Evolutionary conservation across 2,329 filamentous ascomycete genomes (phyloP).

Genomic region (Ascochyta fabae): DNA sequence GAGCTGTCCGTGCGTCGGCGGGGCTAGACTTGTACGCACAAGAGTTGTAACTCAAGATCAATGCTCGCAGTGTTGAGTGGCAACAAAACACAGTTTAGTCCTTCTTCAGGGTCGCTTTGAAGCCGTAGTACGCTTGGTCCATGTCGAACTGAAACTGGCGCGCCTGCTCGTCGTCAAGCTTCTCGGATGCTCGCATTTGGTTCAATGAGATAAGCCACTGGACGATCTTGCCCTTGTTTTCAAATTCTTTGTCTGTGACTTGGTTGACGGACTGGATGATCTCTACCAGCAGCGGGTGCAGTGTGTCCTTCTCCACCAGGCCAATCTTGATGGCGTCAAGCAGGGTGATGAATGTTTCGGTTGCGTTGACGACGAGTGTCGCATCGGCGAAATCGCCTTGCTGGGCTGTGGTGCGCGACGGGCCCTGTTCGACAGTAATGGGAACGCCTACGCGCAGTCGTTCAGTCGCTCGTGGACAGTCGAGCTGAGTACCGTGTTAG

Average conservation of each 20-base stretch:
- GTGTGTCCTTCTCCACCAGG: constrained; percentile 89
- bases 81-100: constrained; percentile 25
- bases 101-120: constrained; percentile 74
- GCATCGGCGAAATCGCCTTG: constrained; percentile 57
- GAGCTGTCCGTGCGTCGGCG: constrained; percentile 27
- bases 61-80: not conserved
- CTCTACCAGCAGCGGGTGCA: constrained; percentile 94
- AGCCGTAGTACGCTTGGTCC: constrained; percentile 91
- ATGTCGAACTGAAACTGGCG: constrained; percentile 92
- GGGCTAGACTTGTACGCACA: constrained; percentile 16
- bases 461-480: constrained; percentile 92
- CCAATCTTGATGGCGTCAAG: constrained; percentile 93
- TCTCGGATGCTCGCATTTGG: constrained; percentile 95
- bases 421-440: constrained; percentile 72
- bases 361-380: constrained; percentile 82
- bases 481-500: constrained; percentile 66
- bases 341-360: constrained; percentile 98
- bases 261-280: constrained; percentile 98
- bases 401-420: constrained; percentile 53
- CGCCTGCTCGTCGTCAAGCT: constrained; percentile 84
- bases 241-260: constrained; percentile 93
- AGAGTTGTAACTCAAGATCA: not conserved
- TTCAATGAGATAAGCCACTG: constrained; percentile 98
- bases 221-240: constrained; percentile 94
- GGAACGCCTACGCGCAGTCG: constrained; percentile 91